Percentiles rank a stretch among this genome's conserved stretches.
Conservation (phyloP, 2,329 filamentous ascomycete genomes). For the Ophiostoma fasciatum region DNA sequence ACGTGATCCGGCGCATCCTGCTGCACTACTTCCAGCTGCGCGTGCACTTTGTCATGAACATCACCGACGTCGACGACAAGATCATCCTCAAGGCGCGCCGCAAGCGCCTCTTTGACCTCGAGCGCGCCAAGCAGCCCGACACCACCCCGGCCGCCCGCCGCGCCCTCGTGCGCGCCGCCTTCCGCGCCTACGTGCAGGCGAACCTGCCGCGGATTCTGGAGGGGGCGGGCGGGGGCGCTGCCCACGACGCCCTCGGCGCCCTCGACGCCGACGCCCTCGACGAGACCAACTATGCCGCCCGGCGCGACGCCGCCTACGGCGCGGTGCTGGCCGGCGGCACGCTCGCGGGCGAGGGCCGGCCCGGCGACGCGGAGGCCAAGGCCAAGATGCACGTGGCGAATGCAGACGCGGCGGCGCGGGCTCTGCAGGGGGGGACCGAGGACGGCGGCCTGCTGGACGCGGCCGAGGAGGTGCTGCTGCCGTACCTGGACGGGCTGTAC, state of each 20-base stretch:
- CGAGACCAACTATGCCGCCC: conserved; percentile 11
- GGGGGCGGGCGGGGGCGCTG: not conserved
- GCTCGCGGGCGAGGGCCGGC: conserved; percentile 11
- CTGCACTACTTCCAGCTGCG: conserved; percentile 56
- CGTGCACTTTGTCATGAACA: conserved; percentile 63
- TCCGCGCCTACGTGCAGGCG: conserved; percentile 12
- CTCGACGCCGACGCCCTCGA: conserved; percentile 2
- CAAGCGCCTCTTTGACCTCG: conserved; percentile 14
- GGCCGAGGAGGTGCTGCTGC: conserved; percentile 47
- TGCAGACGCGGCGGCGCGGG: conserved; percentile 13
- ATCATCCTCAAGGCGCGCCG: conserved; percentile 16
- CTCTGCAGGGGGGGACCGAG: conserved; percentile 7
- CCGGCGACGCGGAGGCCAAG: conserved; percentile 16
- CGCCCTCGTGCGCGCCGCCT: conserved; percentile 11
- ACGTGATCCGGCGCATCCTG: conserved; percentile 58
- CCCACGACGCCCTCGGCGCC: no score
- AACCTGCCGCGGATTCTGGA: conserved; percentile 13
- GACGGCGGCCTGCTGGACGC: conserved; percentile 34
- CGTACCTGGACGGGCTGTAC: conserved; percentile 46
- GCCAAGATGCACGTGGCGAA: conserved; percentile 15
- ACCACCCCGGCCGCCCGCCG: conserved; percentile 9
- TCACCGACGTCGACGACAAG: conserved; percentile 57
- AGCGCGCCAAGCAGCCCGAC: conserved; percentile 12
- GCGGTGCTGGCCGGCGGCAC: conserved; percentile 12
- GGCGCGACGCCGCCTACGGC: conserved; percentile 12